phyloP scores from a whole-genome alignment of 805 yeast genomes.

The Myxozyma melibiosi region DNA sequence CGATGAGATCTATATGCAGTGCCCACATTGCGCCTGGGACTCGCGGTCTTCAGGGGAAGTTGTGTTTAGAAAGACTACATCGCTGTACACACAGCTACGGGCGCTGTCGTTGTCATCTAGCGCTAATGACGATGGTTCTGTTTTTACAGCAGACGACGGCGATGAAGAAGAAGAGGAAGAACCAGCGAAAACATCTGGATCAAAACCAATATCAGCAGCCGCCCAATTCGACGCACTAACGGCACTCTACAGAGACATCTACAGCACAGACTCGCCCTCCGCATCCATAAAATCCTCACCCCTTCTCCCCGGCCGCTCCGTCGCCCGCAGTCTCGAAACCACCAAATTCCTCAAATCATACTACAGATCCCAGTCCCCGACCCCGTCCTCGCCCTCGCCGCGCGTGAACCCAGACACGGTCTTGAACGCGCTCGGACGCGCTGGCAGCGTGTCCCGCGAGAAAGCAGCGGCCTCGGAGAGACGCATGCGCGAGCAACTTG shows the following conservation, averaged over 20 bases:
- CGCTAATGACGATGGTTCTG: too few species aligned
- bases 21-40: slow-evolving; percentile 28
- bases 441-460: slow-evolving; percentile 20
- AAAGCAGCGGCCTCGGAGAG: slow-evolving; percentile 7
- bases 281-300: background rate
- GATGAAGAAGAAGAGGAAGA: background rate
- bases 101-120: background rate
- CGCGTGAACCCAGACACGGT: slow-evolving; percentile 14
- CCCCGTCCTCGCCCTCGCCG: slow-evolving; percentile 1
- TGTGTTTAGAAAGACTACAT: slow-evolving; percentile 11
- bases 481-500: background rate
- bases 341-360: slow-evolving; percentile 19
- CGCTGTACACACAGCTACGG: slow-evolving; percentile 19
- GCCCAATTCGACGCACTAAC: background rate
- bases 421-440: slow-evolving; percentile 16
- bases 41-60: slow-evolving; percentile 16
- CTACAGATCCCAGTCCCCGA: slow-evolving; percentile 9
- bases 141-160: background rate
- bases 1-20: slow-evolving; percentile 17
- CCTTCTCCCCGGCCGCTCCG: background rate
- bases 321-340: slow-evolving; percentile 25
- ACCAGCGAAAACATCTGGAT: background rate
- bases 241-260: background rate
- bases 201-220: background rate
- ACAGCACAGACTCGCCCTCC: background rate